These are phyloP conservation scores for Lactarius psammicola DNA, from an alignment of 768 basidiomycete species.

Conservation along the genomic window DNA sequence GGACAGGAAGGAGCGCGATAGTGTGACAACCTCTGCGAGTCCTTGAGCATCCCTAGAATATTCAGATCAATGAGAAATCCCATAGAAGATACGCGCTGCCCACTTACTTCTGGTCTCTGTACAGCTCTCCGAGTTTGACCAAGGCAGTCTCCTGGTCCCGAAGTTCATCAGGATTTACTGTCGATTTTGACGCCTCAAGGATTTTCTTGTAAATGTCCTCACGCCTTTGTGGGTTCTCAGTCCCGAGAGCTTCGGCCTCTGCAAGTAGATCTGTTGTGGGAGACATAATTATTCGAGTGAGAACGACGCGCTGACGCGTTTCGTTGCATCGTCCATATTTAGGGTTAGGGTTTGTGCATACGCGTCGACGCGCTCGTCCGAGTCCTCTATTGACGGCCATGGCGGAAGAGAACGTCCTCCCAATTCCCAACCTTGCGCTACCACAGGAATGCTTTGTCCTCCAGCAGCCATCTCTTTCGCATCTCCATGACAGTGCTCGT, in stretches of 20 bases:
- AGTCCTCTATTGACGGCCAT: constrained; percentile 41
- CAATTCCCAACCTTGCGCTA: constrained; percentile 82
- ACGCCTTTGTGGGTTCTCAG: constrained; percentile 56
- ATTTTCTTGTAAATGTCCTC: constrained; percentile 77
- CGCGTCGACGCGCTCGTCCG: constrained; percentile 27
- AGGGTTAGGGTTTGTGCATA: constrained; percentile 23
- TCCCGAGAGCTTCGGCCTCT: constrained; percentile 51
- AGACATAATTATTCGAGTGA: constrained; percentile 23
- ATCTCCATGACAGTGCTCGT: constrained; percentile 67
- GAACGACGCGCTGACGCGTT: constrained; percentile 28
- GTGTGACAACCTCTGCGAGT: constrained; percentile 80
- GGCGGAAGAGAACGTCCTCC: constrained; percentile 82
- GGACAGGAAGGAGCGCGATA: constrained; percentile 80
- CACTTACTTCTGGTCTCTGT: constrained; percentile 79
- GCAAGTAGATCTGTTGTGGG: constrained; percentile 48
- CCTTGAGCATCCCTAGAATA: constrained; percentile 71
- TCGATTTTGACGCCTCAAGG: constrained; percentile 42
- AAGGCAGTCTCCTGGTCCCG: constrained; percentile 84
- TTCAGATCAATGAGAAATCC: not conserved
- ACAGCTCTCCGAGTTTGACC: constrained; percentile 80
- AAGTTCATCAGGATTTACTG: constrained; percentile 55
- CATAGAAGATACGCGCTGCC: not conserved
- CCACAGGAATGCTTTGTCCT: constrained; percentile 80
- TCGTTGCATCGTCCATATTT: not conserved
- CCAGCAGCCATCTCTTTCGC: constrained; percentile 54